phyloP scores from a whole-genome alignment of 768 basidiomycete genomes.

The Mycena leptocephala region DNA sequence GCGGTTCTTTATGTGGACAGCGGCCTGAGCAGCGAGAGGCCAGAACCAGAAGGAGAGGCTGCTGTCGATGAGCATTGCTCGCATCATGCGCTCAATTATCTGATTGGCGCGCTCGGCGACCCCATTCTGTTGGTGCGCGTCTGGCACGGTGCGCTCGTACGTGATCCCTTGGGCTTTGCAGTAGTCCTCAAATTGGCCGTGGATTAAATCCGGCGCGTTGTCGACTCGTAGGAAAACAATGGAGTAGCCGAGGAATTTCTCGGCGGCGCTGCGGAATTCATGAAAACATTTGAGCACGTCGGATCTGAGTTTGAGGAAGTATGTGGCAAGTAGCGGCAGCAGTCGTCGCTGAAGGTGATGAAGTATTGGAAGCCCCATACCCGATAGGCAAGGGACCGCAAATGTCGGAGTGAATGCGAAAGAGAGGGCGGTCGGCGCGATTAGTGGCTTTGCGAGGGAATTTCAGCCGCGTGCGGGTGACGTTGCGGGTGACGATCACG shows the following conservation, averaged over 20 bases:
- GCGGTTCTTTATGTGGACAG: conserved; percentile 28
- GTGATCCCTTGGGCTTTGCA: conserved; percentile 38
- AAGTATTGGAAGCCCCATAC: conserved; percentile 36
- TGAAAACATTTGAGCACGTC: conserved; percentile 19
- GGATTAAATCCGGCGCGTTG: conserved; percentile 43
- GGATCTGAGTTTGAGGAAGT: conserved; percentile 16
- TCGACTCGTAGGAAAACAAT: conserved; percentile 36
- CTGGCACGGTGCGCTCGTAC: conserved; percentile 37
- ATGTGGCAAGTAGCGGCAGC: conserved; percentile 22
- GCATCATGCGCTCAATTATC: conserved; percentile 34
- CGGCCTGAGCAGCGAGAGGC: conserved; percentile 32
- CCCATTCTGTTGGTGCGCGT: conserved; percentile 46
- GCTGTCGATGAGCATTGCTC: conserved; percentile 33
- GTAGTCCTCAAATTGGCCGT: conserved; percentile 33
- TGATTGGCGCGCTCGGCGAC: conserved; percentile 41
- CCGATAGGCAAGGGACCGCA: conserved; percentile 36
- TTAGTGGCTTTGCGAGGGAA: conserved; percentile 9
- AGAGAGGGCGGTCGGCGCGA: conserved; percentile 26
- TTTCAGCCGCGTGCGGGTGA: no score
- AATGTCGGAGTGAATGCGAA: conserved; percentile 37
- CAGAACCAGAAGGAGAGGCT: conserved; percentile 34
- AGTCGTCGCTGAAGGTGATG: conserved; percentile 46
- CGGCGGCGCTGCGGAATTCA: conserved; percentile 13
- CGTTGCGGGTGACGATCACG: no score
- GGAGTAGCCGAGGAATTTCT: neutral